Conservation (phyloP, 2,329 filamentous ascomycete species). For the Dactylellina drechsleri region DNA sequence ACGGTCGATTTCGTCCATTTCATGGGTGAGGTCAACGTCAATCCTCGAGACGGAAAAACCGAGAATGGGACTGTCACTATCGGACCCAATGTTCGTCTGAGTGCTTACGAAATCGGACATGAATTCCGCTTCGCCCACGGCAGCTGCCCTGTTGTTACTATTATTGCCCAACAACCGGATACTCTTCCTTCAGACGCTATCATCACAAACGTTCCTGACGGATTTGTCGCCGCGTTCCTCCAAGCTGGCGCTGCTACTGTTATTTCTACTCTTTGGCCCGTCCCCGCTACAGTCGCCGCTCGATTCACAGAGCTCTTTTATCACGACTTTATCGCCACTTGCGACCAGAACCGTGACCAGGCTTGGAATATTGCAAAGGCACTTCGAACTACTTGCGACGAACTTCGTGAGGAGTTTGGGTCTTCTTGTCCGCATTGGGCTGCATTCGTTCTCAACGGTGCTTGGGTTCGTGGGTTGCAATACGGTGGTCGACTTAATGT, state of each 20-base stretch:
- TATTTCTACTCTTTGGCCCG: slow-evolving; percentile 46
- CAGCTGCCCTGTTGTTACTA: slow-evolving; percentile 23
- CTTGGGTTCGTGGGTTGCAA: slow-evolving; percentile 38
- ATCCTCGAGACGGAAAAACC: slow-evolving; percentile 16
- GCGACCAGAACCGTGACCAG: not conserved
- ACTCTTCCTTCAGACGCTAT: not conserved
- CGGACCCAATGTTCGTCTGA: slow-evolving; percentile 9
- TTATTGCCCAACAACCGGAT: slow-evolving; percentile 24
- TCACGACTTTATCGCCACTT: slow-evolving; percentile 13
- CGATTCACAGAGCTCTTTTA: slow-evolving; percentile 38
- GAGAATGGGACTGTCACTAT: slow-evolving; percentile 13
- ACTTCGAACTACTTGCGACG: not conserved
- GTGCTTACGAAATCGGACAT: slow-evolving; percentile 21
- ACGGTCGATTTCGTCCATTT: slow-evolving; percentile 47
- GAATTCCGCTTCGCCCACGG: slow-evolving; percentile 22
- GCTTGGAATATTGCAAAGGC: slow-evolving; percentile 39
- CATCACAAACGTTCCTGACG: slow-evolving; percentile 32
- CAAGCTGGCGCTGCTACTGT: slow-evolving; percentile 42
- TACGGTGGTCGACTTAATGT: slow-evolving; percentile 29
- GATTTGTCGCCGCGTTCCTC: slow-evolving; percentile 29
- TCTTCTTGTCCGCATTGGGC: slow-evolving; percentile 28
- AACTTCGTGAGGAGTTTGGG: slow-evolving; percentile 14
- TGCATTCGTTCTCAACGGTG: slow-evolving; percentile 36
- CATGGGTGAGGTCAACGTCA: slow-evolving; percentile 23
- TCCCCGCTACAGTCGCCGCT: slow-evolving; percentile 20